Evolutionary conservation across 2,329 filamentous ascomycete genomes (phyloP).

Genomic region (Venturia carpophila): DNA sequence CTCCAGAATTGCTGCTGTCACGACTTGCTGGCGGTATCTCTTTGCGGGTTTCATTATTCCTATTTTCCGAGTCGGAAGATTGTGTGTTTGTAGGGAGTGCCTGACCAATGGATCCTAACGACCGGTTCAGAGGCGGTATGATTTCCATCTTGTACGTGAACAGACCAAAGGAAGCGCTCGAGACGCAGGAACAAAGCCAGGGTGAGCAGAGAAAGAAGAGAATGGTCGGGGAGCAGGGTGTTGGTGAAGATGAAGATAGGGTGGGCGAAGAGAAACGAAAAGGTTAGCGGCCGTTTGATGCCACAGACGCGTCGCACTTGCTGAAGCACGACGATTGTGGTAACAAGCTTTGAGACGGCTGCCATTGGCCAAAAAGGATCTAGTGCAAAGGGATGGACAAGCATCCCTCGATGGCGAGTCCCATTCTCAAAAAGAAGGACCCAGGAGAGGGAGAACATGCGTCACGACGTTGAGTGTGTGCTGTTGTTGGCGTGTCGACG

Average conservation of each 20-base stretch:
- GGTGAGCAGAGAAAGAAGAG: background rate
- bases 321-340: background rate
- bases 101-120: background rate
- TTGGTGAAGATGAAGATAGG: background rate
- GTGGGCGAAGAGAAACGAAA: background rate
- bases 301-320: background rate
- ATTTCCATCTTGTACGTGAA: background rate
- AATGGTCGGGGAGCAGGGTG: background rate
- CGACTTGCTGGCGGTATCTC: background rate
- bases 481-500: background rate
- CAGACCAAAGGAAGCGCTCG: background rate
- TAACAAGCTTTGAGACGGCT: background rate
- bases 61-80: background rate
- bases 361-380: background rate
- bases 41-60: background rate
- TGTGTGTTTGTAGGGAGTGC: background rate
- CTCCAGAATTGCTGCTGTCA: background rate
- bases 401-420: background rate
- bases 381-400: background rate
- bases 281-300: background rate
- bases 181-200: background rate
- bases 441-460: background rate
- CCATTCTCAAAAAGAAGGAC: background rate
- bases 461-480: background rate
- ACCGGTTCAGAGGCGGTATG: background rate